A percentile compares a stretch with the other conserved stretches of the same genome.
Evolutionary conservation across 1,284 basidiomycete genomes (phyloP).

Genomic region (Papiliotrema laurentii): DNA sequence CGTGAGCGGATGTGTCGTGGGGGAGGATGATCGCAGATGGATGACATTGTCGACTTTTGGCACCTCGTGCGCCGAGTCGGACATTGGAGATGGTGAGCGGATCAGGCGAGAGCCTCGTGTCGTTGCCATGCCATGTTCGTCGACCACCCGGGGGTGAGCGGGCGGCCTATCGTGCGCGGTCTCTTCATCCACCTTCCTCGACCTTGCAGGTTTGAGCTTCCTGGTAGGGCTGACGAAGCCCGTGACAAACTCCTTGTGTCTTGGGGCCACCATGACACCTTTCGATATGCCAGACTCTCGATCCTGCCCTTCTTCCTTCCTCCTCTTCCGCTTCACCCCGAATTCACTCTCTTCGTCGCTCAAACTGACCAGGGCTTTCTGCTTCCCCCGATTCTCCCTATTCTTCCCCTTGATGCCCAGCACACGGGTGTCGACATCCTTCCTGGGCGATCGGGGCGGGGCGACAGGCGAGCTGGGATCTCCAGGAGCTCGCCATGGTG

Average conservation of each 20-base stretch:
- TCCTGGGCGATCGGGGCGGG: background rate
- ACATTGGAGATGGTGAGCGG: no score
- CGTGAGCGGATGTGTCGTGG: background rate
- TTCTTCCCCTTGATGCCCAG: background rate
- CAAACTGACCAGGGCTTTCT: background rate
- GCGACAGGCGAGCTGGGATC: background rate
- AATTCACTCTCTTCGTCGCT: conserved; percentile 1
- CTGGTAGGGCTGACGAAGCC: conserved; percentile 1
- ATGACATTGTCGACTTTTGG: no score
- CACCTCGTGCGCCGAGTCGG: no score
- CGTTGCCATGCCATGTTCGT: no score
- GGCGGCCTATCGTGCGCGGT: background rate
- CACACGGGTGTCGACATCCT: background rate
- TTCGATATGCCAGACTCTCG: no score
- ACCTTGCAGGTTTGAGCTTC: no score
- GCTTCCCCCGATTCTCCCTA: conserved; percentile 3
- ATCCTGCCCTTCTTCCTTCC: background rate
- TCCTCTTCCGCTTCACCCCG: background rate
- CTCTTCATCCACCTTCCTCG: no score
- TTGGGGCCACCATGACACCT: no score
- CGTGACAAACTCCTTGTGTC: background rate
- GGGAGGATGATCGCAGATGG: background rate
- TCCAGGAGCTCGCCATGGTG: conserved; percentile 3
- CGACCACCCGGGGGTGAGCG: no score
- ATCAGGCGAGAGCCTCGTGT: no score